A percentile compares a stretch with the other conserved stretches of the same genome.
Evolutionary conservation across 2,329 filamentous ascomycete genomes (phyloP).

Genomic region (Alternaria postmessia): DNA sequence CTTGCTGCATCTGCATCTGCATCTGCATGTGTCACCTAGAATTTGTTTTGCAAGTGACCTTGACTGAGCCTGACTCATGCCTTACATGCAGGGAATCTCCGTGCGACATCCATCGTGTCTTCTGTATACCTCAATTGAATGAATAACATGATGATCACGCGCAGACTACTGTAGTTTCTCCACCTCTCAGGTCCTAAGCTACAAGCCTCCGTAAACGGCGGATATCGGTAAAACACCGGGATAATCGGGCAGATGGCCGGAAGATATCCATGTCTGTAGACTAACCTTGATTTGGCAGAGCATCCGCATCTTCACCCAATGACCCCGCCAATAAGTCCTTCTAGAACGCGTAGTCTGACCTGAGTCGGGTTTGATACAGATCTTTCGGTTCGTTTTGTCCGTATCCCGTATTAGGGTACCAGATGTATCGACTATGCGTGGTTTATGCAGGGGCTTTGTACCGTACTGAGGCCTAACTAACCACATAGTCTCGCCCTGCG

Average conservation of each 20-base stretch:
- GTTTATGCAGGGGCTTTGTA: neutral
- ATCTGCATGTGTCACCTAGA: neutral
- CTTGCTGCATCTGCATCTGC: neutral
- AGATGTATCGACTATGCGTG: neutral
- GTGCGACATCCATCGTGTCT: neutral
- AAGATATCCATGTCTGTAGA: neutral
- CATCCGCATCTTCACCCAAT: neutral
- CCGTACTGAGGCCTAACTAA: neutral
- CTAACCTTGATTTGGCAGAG: neutral
- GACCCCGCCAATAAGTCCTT: neutral
- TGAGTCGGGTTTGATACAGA: neutral
- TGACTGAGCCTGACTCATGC: neutral
- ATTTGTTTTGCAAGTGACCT: neutral
- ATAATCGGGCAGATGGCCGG: neutral
- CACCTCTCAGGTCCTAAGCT: neutral
- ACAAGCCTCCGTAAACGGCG: neutral
- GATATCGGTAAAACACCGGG: neutral
- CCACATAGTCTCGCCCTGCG: no score
- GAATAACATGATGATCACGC: neutral
- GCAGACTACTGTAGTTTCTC: neutral
- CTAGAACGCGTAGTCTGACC: neutral
- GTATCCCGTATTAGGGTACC: neutral
- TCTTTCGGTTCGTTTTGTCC: neutral
- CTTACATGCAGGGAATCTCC: neutral
- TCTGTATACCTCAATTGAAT: neutral